phyloP scores from a whole-genome alignment of 2,329 filamentous ascomycete genomes.

The Pseudogymnoascus verrucosus region DNA sequence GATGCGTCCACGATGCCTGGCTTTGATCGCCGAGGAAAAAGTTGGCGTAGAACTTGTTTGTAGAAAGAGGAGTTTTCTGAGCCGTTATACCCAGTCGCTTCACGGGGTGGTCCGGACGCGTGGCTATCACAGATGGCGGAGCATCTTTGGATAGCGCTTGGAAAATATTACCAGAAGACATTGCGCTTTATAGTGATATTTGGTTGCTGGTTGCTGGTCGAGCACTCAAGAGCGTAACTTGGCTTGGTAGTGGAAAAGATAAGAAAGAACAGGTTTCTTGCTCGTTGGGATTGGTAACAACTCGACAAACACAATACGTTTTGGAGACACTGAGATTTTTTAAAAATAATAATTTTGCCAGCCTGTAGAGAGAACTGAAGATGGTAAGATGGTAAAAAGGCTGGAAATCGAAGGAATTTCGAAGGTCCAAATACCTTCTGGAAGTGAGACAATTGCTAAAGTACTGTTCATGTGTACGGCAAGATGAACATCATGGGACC shows the following conservation, averaged over 20 bases:
- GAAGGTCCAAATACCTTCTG: neutral
- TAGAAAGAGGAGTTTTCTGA: conserved; percentile 46
- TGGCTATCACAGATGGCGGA: conserved; percentile 41
- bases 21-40: conserved; percentile 69
- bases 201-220: neutral
- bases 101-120: conserved; percentile 50
- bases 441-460: neutral
- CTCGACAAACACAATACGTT: neutral
- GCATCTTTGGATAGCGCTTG: conserved; percentile 45
- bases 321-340: neutral
- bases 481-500: conserved; percentile 3
- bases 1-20: conserved; percentile 64
- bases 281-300: neutral
- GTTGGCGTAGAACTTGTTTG: conserved; percentile 78
- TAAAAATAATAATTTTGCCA: conserved; percentile 1
- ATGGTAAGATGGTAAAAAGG: neutral
- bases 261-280: conserved; percentile 3
- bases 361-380: neutral
- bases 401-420: conserved; percentile 7
- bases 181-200: conserved; percentile 2
- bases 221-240: conserved; percentile 10
- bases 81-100: conserved; percentile 41
- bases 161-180: conserved; percentile 42
- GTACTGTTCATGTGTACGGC: conserved; percentile 2
- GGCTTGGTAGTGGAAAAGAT: conserved; percentile 3